Percentiles rank a stretch among this genome's conserved stretches.
Evolutionary conservation across 78 protist species (phyloP).

Genomic region (Polysphondylium violaceum): DNA sequence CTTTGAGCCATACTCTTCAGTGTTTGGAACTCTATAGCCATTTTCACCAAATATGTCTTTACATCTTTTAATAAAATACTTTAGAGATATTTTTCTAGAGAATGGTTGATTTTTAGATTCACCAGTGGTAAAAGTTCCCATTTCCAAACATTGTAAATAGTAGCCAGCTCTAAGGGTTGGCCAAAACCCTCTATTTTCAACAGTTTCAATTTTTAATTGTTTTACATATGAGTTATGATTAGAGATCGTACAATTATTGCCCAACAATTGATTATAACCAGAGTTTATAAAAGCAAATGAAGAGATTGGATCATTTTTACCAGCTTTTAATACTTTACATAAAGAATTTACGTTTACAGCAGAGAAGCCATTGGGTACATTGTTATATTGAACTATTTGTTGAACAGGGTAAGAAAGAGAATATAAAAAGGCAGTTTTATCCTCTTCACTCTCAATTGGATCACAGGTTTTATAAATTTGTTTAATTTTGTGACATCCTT

Average conservation of each 20-base stretch:
- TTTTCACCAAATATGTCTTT: slow-evolving; percentile 24
- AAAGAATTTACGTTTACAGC: too few relatives aligned
- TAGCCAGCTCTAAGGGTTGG: slow-evolving; percentile 56
- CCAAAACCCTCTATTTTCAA: too few relatives aligned
- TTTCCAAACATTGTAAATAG: slow-evolving; percentile 80
- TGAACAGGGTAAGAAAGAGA: slow-evolving; percentile 21
- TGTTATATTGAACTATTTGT: slow-evolving; percentile 60
- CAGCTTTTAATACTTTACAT: too few relatives aligned
- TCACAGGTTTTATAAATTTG: slow-evolving; percentile 32
- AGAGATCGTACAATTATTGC: not conserved
- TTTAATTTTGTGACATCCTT: too few relatives aligned
- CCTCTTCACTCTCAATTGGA: slow-evolving; percentile 31
- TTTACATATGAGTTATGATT: not conserved
- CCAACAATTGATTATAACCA: not conserved
- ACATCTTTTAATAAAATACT: not conserved
- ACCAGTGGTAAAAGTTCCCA: slow-evolving; percentile 77
- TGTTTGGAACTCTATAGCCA: slow-evolving; percentile 21
- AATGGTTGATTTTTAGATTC: slow-evolving; percentile 46
- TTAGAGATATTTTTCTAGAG: slow-evolving; percentile 17
- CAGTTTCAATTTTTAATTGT: too few relatives aligned
- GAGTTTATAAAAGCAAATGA: not conserved
- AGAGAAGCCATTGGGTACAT: too few relatives aligned
- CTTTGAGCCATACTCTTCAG: slow-evolving; percentile 67
- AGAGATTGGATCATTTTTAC: not conserved
- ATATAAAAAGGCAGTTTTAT: slow-evolving; percentile 43